Conservation (phyloP, 75 land plant genomes). For the Adiantum capillusveneris region DNA sequence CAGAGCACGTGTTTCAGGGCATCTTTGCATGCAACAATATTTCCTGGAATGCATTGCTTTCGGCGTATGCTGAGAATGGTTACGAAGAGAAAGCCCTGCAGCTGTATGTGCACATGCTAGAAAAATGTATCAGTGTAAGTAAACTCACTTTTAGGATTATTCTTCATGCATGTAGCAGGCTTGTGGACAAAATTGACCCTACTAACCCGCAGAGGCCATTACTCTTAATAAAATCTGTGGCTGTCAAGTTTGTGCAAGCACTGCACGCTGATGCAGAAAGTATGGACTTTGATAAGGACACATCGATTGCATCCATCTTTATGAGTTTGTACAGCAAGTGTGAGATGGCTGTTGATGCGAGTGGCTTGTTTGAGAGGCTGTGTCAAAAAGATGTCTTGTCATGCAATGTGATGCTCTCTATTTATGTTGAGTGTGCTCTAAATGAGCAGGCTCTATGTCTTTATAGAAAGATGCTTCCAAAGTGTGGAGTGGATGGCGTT, state of each 20-base stretch:
- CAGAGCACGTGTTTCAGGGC: constrained; percentile 3
- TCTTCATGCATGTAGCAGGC: constrained; percentile 43
- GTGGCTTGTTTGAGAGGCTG: background rate
- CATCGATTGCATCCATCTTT: background rate
- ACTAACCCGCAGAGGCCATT: constrained; percentile 1
- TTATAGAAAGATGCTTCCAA: background rate
- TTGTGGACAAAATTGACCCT: background rate
- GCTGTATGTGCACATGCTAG: constrained; percentile 45
- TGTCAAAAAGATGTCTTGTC: background rate
- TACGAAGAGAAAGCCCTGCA: constrained; percentile 22
- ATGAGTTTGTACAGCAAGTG: background rate
- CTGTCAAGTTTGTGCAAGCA: background rate
- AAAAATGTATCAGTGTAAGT: constrained; percentile 25
- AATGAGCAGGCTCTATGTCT: constrained; percentile 7
- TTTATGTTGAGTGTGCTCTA: constrained; percentile 1
- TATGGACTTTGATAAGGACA: background rate
- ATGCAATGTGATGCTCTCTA: background rate
- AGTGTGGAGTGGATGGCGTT: background rate
- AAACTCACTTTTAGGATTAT: constrained; percentile 49
- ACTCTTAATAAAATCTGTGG: background rate
- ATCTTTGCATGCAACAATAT: background rate
- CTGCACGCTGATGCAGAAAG: constrained; percentile 4
- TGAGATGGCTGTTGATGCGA: background rate
- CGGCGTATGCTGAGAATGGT: constrained; percentile 48
- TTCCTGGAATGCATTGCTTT: constrained; percentile 59